Base-by-base conservation (phyloP, 1,139 yeast genomes). In the Candida smagusa region DNA sequence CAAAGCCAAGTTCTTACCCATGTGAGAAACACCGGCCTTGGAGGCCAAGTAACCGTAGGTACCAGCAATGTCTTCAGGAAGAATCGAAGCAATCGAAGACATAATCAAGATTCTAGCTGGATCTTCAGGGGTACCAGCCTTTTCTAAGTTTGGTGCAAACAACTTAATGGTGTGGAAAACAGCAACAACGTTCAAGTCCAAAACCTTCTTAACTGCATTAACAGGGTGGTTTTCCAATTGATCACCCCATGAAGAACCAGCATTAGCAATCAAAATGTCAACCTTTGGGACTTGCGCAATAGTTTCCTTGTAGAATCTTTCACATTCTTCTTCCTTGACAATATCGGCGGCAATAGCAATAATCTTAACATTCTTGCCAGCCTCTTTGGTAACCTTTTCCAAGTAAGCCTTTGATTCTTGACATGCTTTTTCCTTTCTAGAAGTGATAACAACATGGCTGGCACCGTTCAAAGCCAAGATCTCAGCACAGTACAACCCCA, bases 171-270 rank as follows among this genome's bases (percentile, higher is more conserved):
- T 68, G 37, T 76, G 72, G 64, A 81, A 84, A 19, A 84, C 90
- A n/a, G 89, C 85, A 40, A 76, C 74, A 24, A 84, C 68, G 52
- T 84, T 84, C 54, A 84, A 71, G 39, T 74, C 73, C 54, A 83
- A 59, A 7, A 84, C 83, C 59, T 83, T 84, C 45, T 72, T 77
- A 47, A 84, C 62, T 0, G 87, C 89, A 3, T 62, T 44, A 31
- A 79, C 79, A 1, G 87, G 80, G 53, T 84, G 90, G 4, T 64
- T 64, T 31, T 70, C 81, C 40, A 84, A 61, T 23, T 74, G 76
- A 4, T 80, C 84, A 24, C 90, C 92, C 92, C 92, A 84, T 11
- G 84, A 64, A 8, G 90, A 89, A 34, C 94, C 94, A 9, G 92
- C 92, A 51, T 84, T 84, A 42, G 90, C 88, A 49, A 82, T 68